These are phyloP conservation scores for Xylaria sp. DNA, from an alignment of 2,329 filamentous ascomycete genomes.

Conservation along the genomic window DNA sequence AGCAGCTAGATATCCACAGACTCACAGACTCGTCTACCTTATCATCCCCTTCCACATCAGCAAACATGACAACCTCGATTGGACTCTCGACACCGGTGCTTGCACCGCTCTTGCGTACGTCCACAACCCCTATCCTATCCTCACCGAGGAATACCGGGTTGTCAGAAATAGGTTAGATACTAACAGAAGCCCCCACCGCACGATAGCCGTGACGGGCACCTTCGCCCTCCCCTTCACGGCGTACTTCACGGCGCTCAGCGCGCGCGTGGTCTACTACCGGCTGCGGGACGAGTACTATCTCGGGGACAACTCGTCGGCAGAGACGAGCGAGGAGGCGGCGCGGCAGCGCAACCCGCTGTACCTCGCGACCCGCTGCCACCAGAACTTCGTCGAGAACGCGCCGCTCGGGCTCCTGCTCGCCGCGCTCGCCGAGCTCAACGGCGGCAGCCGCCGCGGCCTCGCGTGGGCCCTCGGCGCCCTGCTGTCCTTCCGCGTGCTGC, in stretches of 20 bases:
- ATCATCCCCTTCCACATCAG: not conserved
- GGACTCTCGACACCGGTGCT: constrained; percentile 21
- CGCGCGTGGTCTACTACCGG: constrained; percentile 32
- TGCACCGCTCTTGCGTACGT: constrained; percentile 27
- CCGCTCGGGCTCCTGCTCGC: constrained; percentile 36
- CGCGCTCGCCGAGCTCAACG: constrained; percentile 38
- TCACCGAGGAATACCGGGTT: not conserved
- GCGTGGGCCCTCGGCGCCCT: constrained; percentile 30
- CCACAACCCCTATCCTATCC: not conserved
- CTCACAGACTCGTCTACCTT: not conserved
- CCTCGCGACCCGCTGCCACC: constrained; percentile 32
- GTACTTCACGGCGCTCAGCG: constrained; percentile 36
- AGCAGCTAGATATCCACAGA: not conserved
- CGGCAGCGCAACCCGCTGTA: constrained; percentile 28
- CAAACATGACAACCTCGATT: constrained; percentile 20
- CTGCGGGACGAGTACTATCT: constrained; percentile 32
- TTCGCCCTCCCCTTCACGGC: constrained; percentile 38
- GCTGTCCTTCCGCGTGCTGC: constrained; percentile 33
- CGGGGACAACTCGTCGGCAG: constrained; percentile 32
- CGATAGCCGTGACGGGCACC: constrained; percentile 35
- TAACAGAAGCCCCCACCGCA: not conserved
- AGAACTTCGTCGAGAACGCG: constrained; percentile 39
- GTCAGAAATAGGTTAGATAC: not conserved
- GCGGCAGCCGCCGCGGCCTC: constrained; percentile 31
- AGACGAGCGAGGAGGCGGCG: constrained; percentile 5